phyloP scores from a whole-genome alignment of 1,284 basidiomycete genomes.

The Cerrena zonata region DNA sequence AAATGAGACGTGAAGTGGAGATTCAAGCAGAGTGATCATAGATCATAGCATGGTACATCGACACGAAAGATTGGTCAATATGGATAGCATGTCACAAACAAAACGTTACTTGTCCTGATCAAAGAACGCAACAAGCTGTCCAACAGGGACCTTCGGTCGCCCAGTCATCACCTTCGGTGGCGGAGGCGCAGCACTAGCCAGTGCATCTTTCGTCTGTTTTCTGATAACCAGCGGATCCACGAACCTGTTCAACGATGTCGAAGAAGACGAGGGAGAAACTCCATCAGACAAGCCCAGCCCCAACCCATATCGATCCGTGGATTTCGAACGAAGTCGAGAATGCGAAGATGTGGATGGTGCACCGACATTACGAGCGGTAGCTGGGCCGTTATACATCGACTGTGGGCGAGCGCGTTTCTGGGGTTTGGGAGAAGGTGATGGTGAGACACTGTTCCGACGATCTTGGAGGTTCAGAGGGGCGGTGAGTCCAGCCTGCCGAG shows the following conservation, averaged over 20 bases:
- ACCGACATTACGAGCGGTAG: conserved; percentile 25
- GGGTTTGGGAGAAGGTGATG: conserved; percentile 18
- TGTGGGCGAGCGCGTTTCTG: conserved; percentile 24
- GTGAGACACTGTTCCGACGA: conserved; percentile 8
- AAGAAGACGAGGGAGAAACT: conserved; percentile 22
- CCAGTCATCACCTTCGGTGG: conserved; percentile 32
- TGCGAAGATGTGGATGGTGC: conserved; percentile 34
- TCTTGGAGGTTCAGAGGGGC: conserved; percentile 21
- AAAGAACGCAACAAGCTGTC: conserved; percentile 76
- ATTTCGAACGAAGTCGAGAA: conserved; percentile 46
- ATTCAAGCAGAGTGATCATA: neutral
- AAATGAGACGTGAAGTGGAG: too few relatives aligned
- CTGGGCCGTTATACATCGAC: conserved; percentile 23
- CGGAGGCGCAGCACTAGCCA: conserved; percentile 32
- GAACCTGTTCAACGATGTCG: conserved; percentile 39
- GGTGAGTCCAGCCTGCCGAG: conserved; percentile 23
- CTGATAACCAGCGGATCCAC: conserved; percentile 69
- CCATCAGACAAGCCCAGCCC: conserved; percentile 9
- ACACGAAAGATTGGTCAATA: neutral
- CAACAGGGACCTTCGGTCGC: conserved; percentile 64
- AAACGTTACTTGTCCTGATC: conserved; percentile 49
- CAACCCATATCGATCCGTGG: conserved; percentile 42
- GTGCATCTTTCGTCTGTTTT: conserved; percentile 51
- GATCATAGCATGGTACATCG: neutral
- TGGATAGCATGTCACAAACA: too few relatives aligned